Conservation (phyloP, 345 rosid species). For the Corchorus capsularis region DNA sequence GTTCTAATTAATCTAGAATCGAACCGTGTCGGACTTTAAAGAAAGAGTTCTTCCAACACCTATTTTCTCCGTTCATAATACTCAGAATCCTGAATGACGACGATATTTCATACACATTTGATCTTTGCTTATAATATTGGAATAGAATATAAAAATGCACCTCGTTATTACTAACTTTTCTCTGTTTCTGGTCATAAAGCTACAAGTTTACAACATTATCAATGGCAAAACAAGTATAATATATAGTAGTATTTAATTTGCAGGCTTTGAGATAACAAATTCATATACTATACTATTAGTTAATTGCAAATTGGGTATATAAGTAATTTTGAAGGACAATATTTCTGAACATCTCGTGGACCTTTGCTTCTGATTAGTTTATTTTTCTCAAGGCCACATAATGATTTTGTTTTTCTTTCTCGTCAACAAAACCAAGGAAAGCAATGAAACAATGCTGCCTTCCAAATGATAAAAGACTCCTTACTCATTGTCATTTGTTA, state of each 20-base stretch:
- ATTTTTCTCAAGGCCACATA: slow-evolving; percentile 13
- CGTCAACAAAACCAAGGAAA: slow-evolving; percentile 28
- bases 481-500: slow-evolving; percentile 15
- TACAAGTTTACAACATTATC: background rate
- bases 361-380: slow-evolving; percentile 15
- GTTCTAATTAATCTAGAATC: too few species aligned
- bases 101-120: background rate
- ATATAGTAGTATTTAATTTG: background rate
- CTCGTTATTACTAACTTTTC: background rate
- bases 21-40: too few species aligned
- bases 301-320: slow-evolving; percentile 17
- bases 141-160: background rate
- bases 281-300: background rate
- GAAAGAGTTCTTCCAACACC: too few species aligned
- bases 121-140: background rate
- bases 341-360: slow-evolving; percentile 6
- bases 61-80: too few species aligned
- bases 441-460: slow-evolving; percentile 4
- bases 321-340: slow-evolving; percentile 19
- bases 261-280: background rate
- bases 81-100: too few species aligned
- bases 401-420: slow-evolving; percentile 32
- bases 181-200: background rate
- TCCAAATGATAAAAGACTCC: slow-evolving; percentile 25
- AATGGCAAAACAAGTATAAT: background rate